These are phyloP conservation scores for Daldinia sp. DNA, from an alignment of 2,329 filamentous ascomycete species.

Conservation along the genomic window DNA sequence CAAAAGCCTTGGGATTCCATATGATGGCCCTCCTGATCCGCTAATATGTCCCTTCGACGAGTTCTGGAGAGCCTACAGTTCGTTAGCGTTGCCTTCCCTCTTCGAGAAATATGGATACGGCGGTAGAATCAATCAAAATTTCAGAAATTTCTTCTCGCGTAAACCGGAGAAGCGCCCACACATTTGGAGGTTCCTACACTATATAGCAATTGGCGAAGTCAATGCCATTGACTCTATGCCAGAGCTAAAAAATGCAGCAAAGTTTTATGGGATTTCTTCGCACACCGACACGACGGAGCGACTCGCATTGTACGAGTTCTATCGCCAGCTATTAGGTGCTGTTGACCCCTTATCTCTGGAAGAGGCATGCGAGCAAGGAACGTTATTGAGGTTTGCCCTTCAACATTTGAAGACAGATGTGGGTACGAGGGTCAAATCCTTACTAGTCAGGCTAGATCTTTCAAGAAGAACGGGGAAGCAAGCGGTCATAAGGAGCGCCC, in stretches of 20 bases:
- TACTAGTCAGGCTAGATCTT: background rate
- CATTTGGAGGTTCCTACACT: constrained; percentile 4
- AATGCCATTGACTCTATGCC: background rate
- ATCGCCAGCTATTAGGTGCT: background rate
- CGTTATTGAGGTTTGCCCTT: background rate
- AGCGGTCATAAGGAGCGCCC: background rate
- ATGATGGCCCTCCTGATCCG: constrained; percentile 4
- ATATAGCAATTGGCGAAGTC: constrained; percentile 1
- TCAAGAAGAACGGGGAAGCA: background rate
- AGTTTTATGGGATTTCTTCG: background rate
- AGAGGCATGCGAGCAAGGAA: background rate
- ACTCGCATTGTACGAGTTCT: constrained; percentile 1
- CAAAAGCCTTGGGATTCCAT: constrained; percentile 5
- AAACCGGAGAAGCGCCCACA: background rate
- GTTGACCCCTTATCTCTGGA: background rate
- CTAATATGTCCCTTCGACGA: constrained; percentile 5
- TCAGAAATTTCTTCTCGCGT: background rate
- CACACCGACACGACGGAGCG: background rate
- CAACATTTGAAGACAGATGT: background rate
- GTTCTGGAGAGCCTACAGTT: background rate
- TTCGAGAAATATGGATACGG: constrained; percentile 8
- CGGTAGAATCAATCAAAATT: background rate
- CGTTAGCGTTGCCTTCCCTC: background rate
- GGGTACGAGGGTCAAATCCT: background rate
- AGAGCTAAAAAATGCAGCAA: background rate